Conservation (phyloP, 495 filamentous ascomycete species). For the Penicillium ochrochloron region DNA sequence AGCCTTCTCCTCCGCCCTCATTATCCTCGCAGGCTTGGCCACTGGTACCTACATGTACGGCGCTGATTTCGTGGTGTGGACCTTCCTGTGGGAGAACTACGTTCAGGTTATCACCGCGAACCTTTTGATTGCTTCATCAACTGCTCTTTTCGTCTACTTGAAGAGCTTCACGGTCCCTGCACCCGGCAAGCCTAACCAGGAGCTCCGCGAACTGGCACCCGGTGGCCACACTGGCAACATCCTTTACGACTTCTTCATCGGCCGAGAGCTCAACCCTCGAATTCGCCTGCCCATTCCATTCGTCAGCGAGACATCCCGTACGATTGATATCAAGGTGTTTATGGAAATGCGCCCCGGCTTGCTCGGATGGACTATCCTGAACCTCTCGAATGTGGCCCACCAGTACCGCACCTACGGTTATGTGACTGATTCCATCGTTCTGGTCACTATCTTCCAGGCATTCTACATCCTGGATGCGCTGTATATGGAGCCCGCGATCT, state of each 20-base stretch:
- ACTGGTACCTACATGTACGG: conserved; percentile 78
- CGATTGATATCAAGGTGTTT: conserved; percentile 88
- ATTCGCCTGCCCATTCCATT: conserved; percentile 77
- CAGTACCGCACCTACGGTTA: conserved; percentile 85
- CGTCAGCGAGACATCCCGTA: conserved; percentile 49
- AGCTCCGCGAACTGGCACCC: conserved; percentile 75
- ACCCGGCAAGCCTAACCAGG: conserved; percentile 61
- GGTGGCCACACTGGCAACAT: conserved; percentile 84
- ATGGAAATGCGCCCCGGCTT: conserved; percentile 91
- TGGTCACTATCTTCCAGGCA: conserved; percentile 77
- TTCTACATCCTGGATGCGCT: conserved; percentile 85
- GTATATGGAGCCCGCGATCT: conserved; percentile 88
- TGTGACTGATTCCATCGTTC: conserved; percentile 84
- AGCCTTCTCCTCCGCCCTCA: conserved; percentile 79
- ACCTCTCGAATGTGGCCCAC: conserved; percentile 82
- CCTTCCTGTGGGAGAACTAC: conserved; percentile 91
- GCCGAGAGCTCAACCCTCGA: conserved; percentile 94
- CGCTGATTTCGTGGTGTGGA: conserved; percentile 84
- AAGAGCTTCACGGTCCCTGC: conserved; percentile 77
- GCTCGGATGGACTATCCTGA: conserved; percentile 85
- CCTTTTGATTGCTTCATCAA: conserved; percentile 68
- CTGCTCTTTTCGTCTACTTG: conserved; percentile 78
- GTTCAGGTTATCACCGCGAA: conserved; percentile 82
- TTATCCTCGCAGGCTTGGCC: conserved; percentile 67
- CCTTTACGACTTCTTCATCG: conserved; percentile 96